phyloP scores from a whole-genome alignment of 208 protist species.

The Leishmania braziliensis region DNA sequence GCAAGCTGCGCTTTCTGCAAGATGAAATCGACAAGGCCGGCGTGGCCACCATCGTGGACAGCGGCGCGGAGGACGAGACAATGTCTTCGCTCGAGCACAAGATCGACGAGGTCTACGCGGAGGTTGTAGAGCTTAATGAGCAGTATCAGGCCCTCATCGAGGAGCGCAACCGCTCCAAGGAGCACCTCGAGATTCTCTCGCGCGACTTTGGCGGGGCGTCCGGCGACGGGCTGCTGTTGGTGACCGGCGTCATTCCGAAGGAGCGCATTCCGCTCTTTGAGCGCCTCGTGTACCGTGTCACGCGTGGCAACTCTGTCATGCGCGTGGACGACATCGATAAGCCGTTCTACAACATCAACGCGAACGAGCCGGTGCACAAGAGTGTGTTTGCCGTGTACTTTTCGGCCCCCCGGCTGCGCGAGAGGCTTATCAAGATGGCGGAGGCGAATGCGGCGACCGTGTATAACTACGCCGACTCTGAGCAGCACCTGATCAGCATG shows the following conservation, averaged over 20 bases:
- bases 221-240: slow-evolving; percentile 78
- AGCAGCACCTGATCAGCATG: slow-evolving; percentile 77
- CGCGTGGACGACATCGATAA: slow-evolving; percentile 88
- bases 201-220: slow-evolving; percentile 65
- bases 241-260: slow-evolving; percentile 95
- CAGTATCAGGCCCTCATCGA: slow-evolving; percentile 85
- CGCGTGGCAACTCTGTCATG: slow-evolving; percentile 97
- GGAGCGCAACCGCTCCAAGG: slow-evolving; percentile 76
- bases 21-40: slow-evolving; percentile 88
- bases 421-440: slow-evolving; percentile 96
- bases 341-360: slow-evolving; percentile 88
- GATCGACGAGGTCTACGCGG: slow-evolving; percentile 91
- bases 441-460: slow-evolving; percentile 95
- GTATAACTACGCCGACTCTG: slow-evolving; percentile 94
- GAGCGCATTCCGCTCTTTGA: slow-evolving; percentile 91
- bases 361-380: slow-evolving; percentile 88
- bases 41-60: slow-evolving; percentile 53
- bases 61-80: slow-evolving; percentile 56
- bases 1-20: slow-evolving; percentile 95
- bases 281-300: slow-evolving; percentile 95
- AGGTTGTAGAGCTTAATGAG: slow-evolving; percentile 93
- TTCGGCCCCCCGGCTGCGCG: slow-evolving; percentile 90
- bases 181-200: slow-evolving; percentile 83
- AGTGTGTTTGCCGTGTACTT: slow-evolving; percentile 98
- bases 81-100: slow-evolving; percentile 90